Evolutionary conservation across 2,329 filamentous ascomycete genomes (phyloP).

Genomic region (Colletotrichum falcatum): DNA sequence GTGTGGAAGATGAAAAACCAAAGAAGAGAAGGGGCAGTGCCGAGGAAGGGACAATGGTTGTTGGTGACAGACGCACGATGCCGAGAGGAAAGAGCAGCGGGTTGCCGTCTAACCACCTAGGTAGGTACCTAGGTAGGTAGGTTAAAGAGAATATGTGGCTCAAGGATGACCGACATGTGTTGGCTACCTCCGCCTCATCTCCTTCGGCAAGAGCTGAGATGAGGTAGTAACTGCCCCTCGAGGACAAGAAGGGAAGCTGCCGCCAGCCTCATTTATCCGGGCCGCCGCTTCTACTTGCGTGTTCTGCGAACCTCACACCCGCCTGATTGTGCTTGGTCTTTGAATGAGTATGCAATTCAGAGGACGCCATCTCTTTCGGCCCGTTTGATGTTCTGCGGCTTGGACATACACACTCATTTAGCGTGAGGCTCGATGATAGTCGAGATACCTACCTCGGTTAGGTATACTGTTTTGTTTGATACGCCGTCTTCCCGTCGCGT

Average conservation of each 20-base stretch:
- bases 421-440: background rate
- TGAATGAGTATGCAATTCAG: background rate
- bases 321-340: background rate
- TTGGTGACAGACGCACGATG: background rate
- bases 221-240: background rate
- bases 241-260: background rate
- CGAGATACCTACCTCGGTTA: background rate
- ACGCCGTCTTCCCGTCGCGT: background rate
- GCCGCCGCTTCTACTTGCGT: background rate
- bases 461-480: background rate
- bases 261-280: background rate
- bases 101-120: background rate
- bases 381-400: background rate
- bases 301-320: no score
- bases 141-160: background rate
- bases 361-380: background rate
- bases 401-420: background rate
- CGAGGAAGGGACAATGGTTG: background rate
- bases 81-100: conserved; percentile 12
- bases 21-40: background rate
- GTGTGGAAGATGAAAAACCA: background rate
- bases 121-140: no score
- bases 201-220: background rate
- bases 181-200: background rate
- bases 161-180: background rate